phyloP scores from a whole-genome alignment of 331 rosid species.

The Acacia concinna region DNA sequence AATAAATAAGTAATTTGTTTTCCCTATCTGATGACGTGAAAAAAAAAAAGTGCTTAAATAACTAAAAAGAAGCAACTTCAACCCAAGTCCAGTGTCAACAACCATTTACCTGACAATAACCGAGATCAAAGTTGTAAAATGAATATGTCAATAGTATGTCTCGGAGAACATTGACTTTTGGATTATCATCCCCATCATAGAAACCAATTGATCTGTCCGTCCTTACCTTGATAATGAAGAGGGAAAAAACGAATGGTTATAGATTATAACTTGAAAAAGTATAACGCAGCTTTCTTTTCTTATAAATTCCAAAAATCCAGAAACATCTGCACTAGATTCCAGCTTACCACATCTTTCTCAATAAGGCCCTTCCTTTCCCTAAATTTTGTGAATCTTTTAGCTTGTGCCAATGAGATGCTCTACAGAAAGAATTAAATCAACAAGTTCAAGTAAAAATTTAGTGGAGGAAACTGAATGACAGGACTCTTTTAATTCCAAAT shows the following conservation, averaged over 20 bases:
- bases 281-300: conserved; percentile 17
- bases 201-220: conserved; percentile 79
- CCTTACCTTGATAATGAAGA: conserved; percentile 65
- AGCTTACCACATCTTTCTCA: conserved; percentile 96
- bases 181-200: conserved; percentile 94
- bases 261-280: conserved; percentile 17
- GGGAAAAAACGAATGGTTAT: not conserved
- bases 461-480: not conserved
- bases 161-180: conserved; percentile 67
- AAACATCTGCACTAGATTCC: conserved; percentile 28
- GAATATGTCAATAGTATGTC: conserved; percentile 90
- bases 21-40: not conserved
- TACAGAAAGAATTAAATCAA: conserved; percentile 42
- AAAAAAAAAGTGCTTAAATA: conserved; percentile 1
- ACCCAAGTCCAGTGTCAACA: not conserved
- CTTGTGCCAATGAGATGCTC: conserved; percentile 83
- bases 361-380: conserved; percentile 97
- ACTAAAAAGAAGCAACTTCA: not conserved
- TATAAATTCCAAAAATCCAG: conserved; percentile 6
- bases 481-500: not conserved
- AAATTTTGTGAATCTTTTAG: conserved; percentile 91
- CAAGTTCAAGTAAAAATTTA: not conserved
- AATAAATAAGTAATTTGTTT: not conserved
- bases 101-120: conserved; percentile 91
- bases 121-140: conserved; percentile 98